Evolutionary conservation across 2,329 filamentous ascomycete genomes (phyloP).

Genomic region (Colletotrichum sp.): DNA sequence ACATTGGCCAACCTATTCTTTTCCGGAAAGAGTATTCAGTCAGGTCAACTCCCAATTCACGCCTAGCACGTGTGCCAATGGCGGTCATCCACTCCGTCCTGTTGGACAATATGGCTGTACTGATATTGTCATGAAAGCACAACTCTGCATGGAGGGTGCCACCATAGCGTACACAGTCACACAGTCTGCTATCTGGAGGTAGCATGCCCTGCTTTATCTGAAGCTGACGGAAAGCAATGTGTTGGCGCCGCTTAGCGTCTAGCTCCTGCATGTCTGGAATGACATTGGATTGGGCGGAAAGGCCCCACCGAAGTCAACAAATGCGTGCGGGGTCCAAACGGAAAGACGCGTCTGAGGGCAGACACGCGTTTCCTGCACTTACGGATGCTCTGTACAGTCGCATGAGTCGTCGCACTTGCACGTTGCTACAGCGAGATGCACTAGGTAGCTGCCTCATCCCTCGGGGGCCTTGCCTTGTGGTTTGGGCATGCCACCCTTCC

Average conservation of each 20-base stretch:
- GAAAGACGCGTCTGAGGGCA: slow-evolving; percentile 10
- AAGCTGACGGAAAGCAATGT: background rate
- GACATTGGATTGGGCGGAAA: background rate
- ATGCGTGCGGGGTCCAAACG: slow-evolving; percentile 7
- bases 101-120: background rate
- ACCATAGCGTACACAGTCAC: background rate
- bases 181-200: background rate
- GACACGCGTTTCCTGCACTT: slow-evolving; percentile 1
- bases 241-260: background rate
- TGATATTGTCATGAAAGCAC: background rate
- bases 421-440: slow-evolving; percentile 8
- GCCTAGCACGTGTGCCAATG: background rate
- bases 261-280: background rate
- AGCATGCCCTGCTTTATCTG: background rate
- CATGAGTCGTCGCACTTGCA: background rate
- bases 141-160: background rate
- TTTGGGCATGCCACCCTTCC: background rate
- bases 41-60: background rate
- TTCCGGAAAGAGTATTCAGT: background rate
- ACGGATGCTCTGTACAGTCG: background rate
- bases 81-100: background rate
- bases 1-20: background rate
- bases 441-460: background rate
- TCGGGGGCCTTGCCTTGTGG: background rate
- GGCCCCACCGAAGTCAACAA: slow-evolving; percentile 20